Evolutionary conservation across 768 basidiomycete genomes (phyloP).

Genomic region (Neoboletus magnificus): DNA sequence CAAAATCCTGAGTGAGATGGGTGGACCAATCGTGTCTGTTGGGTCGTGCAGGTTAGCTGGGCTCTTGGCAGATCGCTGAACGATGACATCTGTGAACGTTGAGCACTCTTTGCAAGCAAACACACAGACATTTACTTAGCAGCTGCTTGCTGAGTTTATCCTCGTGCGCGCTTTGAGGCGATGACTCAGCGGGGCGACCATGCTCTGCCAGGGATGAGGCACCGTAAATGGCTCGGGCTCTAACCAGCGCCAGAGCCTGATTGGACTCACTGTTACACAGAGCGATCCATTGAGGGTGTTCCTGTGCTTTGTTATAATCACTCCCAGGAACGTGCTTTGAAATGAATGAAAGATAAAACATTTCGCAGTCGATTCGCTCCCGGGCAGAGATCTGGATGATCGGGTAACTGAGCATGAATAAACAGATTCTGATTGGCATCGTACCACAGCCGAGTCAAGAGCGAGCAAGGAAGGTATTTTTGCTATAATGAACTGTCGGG

Average conservation of each 20-base stretch:
- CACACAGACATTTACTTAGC: constrained; percentile 44
- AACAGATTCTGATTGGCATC: constrained; percentile 21
- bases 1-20: constrained; percentile 48
- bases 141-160: constrained; percentile 60
- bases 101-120: constrained; percentile 1
- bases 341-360: constrained; percentile 75
- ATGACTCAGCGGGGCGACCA: constrained; percentile 46
- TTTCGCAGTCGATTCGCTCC: constrained; percentile 77
- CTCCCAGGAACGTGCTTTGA: constrained; percentile 41
- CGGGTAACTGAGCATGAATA: constrained; percentile 8
- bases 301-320: constrained; percentile 41
- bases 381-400: constrained; percentile 55
- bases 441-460: constrained; percentile 64
- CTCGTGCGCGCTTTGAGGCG: constrained; percentile 28
- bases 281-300: constrained; percentile 63
- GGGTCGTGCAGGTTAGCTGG: constrained; percentile 22
- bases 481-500: constrained; percentile 63
- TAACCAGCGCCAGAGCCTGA: not conserved
- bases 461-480: constrained; percentile 57
- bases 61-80: constrained; percentile 22
- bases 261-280: constrained; percentile 56
- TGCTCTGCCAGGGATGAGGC: constrained; percentile 44
- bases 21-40: constrained; percentile 18
- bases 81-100: constrained; percentile 28
- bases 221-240: not conserved